Evolutionary conservation across 2,329 filamentous ascomycete genomes (phyloP).

Genomic region (Claviceps monticola): DNA sequence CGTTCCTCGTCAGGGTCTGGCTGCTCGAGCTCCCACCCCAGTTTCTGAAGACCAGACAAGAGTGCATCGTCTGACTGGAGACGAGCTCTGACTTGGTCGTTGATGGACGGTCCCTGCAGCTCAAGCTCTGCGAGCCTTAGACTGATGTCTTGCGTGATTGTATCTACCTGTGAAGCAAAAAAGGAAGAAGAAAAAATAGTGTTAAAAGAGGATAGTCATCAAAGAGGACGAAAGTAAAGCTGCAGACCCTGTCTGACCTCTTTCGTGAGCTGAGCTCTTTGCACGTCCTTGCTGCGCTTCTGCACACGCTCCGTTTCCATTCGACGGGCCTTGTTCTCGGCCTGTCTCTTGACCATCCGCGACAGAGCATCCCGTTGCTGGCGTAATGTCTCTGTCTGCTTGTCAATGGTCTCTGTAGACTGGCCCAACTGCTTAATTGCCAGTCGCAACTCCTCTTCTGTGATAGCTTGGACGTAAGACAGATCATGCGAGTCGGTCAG

Average conservation of each 20-base stretch:
- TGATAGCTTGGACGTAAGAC: slow-evolving; percentile 34
- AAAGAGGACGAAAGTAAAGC: neutral
- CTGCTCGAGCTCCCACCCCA: slow-evolving; percentile 45
- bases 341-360: slow-evolving; percentile 29
- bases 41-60: slow-evolving; percentile 49
- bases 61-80: slow-evolving; percentile 52
- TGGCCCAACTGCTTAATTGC: slow-evolving; percentile 50
- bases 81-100: slow-evolving; percentile 33
- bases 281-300: slow-evolving; percentile 19
- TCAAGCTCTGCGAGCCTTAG: slow-evolving; percentile 34
- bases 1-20: slow-evolving; percentile 37
- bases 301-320: slow-evolving; percentile 16
- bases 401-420: slow-evolving; percentile 50
- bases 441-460: slow-evolving; percentile 43
- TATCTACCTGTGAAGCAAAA: slow-evolving; percentile 26
- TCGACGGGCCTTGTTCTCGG: slow-evolving; percentile 16
- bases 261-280: slow-evolving; percentile 26
- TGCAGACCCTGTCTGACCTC: slow-evolving; percentile 20
- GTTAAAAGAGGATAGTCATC: neutral
- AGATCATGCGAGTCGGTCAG: slow-evolving; percentile 32
- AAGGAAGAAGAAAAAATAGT: neutral
- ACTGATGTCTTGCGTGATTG: slow-evolving; percentile 31
- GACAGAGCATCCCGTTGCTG: slow-evolving; percentile 48
- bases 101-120: slow-evolving; percentile 34
- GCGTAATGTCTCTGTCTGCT: slow-evolving; percentile 47